A percentile compares a stretch with the other conserved stretches of the same genome.
These are phyloP conservation scores for Raffaelea ambrosiae DNA, from an alignment of 2,329 filamentous ascomycete species.

Conservation along the genomic window DNA sequence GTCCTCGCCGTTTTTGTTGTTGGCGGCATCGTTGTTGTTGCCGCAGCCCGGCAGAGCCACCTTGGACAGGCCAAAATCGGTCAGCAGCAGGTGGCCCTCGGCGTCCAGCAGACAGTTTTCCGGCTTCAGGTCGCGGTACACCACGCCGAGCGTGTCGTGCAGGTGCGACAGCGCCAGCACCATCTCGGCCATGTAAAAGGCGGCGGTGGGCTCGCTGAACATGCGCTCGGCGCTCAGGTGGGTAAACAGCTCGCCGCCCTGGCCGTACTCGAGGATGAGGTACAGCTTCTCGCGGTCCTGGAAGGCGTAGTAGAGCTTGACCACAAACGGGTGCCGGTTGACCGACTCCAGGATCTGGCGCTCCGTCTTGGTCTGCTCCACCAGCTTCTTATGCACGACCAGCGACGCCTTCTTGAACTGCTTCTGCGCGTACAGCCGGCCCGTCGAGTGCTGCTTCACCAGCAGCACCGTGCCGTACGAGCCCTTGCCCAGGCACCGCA, in stretches of 20 bases:
- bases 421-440: slow-evolving; percentile 91
- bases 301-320: slow-evolving; percentile 97
- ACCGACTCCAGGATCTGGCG: slow-evolving; percentile 90
- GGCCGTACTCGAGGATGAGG: slow-evolving; percentile 92
- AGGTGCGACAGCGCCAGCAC: slow-evolving; percentile 88
- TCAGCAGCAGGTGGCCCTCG: slow-evolving; percentile 86
- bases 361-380: slow-evolving; percentile 97
- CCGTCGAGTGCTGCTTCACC: slow-evolving; percentile 81
- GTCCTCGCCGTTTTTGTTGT: slow-evolving; percentile 2
- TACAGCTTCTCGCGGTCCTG: slow-evolving; percentile 98
- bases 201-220: slow-evolving; percentile 81
- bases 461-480: slow-evolving; percentile 92
- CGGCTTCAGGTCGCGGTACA: slow-evolving; percentile 95
- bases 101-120: slow-evolving; percentile 93
- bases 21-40: no score
- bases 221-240: slow-evolving; percentile 90
- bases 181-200: slow-evolving; percentile 99
- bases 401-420: slow-evolving; percentile 96
- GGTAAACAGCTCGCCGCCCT: slow-evolving; percentile 95
- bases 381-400: slow-evolving; percentile 87
- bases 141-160: slow-evolving; percentile 83
- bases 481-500: slow-evolving; percentile 91
- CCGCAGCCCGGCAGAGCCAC: slow-evolving; percentile 52
- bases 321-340: slow-evolving; percentile 93
- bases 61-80: slow-evolving; percentile 95